Conservation (phyloP, 2,329 filamentous ascomycete species). For the Talaromyces rugulosus region DNA sequence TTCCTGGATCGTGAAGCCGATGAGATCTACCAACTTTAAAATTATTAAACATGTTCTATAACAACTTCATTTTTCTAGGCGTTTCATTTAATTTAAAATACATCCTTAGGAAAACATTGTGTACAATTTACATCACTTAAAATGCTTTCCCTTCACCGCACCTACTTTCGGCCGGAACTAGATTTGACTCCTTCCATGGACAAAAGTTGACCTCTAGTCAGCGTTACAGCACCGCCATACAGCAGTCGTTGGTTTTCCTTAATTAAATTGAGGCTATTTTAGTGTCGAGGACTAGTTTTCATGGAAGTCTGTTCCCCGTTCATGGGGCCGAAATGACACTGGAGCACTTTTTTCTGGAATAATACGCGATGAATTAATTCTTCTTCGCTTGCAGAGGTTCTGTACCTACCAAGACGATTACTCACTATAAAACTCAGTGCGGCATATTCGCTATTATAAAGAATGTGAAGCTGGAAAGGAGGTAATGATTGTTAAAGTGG, state of each 20-base stretch:
- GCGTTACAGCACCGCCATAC: neutral
- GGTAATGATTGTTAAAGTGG: neutral
- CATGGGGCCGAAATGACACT: neutral
- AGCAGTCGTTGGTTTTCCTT: neutral
- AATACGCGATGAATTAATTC: too few species aligned
- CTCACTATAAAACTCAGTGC: neutral
- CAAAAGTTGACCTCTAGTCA: neutral
- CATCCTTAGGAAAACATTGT: neutral
- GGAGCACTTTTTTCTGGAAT: neutral
- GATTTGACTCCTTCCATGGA: neutral
- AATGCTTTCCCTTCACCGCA: neutral
- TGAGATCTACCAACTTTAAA: neutral
- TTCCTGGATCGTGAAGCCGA: neutral
- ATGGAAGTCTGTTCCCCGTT: neutral
- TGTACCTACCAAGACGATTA: neutral
- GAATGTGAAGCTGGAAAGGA: neutral
- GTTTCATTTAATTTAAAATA: neutral
- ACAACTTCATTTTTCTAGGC: neutral
- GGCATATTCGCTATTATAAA: neutral
- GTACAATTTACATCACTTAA: neutral
- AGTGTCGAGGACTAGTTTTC: neutral
- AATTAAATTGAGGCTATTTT: neutral
- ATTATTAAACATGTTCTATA: neutral
- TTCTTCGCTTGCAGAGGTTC: too few species aligned
- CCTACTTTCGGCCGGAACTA: neutral